A percentile compares a stretch with the other conserved stretches of the same genome.
Conservation (phyloP, 2,329 filamentous ascomycete species). For the Coniochaeta prunicola region DNA sequence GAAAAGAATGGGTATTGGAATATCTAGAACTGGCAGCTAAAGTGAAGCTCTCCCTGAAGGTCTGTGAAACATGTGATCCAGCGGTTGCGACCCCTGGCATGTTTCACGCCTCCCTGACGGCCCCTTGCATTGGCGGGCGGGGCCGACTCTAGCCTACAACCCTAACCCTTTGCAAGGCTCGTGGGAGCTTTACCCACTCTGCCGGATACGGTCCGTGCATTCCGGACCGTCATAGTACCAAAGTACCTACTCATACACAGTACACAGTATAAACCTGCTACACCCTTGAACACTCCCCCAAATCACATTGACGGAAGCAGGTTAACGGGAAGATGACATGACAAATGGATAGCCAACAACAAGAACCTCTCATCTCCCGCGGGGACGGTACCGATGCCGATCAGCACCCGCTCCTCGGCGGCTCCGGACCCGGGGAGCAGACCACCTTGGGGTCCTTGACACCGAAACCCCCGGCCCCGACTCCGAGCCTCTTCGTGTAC, state of each 20-base stretch:
- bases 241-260: no score
- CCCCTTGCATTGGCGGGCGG: neutral
- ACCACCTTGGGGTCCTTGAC: neutral
- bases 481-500: slow-evolving; percentile 48
- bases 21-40: neutral
- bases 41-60: neutral
- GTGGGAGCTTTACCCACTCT: neutral
- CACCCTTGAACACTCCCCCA: no score
- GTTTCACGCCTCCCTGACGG: neutral
- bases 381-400: neutral
- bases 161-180: neutral
- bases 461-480: neutral
- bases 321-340: no score
- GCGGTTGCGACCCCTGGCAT: neutral
- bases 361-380: neutral
- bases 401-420: neutral
- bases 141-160: neutral
- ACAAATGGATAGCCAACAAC: neutral
- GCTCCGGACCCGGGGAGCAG: neutral
- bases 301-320: no score
- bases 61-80: neutral
- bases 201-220: neutral
- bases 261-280: no score
- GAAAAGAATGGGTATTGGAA: neutral
- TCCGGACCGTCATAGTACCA: neutral